Percentiles rank a stretch among this genome's conserved stretches.
Evolutionary conservation across 2,329 filamentous ascomycete species (phyloP).

Genomic region (Aspergillus proliferans): DNA sequence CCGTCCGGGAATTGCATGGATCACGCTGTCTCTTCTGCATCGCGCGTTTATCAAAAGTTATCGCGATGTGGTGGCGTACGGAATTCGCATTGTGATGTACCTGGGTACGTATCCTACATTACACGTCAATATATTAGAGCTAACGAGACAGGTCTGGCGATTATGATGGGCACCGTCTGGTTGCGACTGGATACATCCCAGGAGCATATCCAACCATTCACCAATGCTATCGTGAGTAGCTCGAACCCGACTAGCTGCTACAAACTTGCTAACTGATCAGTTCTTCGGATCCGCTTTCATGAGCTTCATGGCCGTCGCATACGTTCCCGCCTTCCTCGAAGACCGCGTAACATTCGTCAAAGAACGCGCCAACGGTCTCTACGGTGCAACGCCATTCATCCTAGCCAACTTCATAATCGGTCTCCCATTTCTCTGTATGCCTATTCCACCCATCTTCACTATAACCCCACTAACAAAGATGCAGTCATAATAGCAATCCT

Average conservation of each 20-base stretch:
- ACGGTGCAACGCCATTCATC: conserved; percentile 66
- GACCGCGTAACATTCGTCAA: conserved; percentile 67
- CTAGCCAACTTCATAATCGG: conserved; percentile 77
- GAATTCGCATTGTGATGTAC: conserved; percentile 78
- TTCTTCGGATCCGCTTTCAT: conserved; percentile 70
- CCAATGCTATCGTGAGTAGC: conserved; percentile 62
- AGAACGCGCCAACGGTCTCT: conserved; percentile 75
- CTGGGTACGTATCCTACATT: conserved; percentile 40
- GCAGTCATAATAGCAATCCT: conserved; percentile 64
- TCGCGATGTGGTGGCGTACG: conserved; percentile 77
- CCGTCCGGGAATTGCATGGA: conserved; percentile 42
- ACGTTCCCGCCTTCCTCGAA: conserved; percentile 77
- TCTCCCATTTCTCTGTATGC: conserved; percentile 65
- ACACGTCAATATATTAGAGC: not conserved
- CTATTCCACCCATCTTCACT: not conserved
- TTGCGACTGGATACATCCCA: conserved; percentile 64
- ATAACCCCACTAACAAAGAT: conserved; percentile 6
- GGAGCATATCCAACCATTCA: conserved; percentile 70
- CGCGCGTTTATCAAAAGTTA: conserved; percentile 78
- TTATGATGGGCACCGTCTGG: conserved; percentile 88
- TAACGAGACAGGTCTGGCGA: conserved; percentile 54
- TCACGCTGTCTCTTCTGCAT: conserved; percentile 64
- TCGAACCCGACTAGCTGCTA: not conserved
- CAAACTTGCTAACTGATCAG: conserved; percentile 14
- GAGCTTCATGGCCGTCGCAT: conserved; percentile 78